Percentiles rank a stretch among this genome's conserved stretches.
Evolutionary conservation across 495 filamentous ascomycete species (phyloP).

Genomic region (Penicillium daleae): DNA sequence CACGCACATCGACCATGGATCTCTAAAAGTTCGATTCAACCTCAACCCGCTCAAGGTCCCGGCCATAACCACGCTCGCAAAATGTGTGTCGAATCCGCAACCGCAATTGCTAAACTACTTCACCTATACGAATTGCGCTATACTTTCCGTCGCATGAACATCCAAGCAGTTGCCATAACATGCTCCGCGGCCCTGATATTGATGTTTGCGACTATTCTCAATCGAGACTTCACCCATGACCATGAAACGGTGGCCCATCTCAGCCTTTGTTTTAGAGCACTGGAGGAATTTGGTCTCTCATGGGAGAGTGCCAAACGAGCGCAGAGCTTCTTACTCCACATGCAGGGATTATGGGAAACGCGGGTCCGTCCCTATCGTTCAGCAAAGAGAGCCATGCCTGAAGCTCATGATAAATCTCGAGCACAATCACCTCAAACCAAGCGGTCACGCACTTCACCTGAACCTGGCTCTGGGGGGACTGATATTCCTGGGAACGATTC

Average conservation of each 20-base stretch:
- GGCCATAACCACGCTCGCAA: slow-evolving; percentile 28
- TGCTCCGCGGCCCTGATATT: slow-evolving; percentile 54
- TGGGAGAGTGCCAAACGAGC: slow-evolving; percentile 19
- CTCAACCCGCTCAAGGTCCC: slow-evolving; percentile 21
- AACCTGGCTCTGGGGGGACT: background rate
- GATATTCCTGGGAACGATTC: background rate
- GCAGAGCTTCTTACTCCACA: slow-evolving; percentile 15
- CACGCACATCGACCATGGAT: slow-evolving; percentile 32
- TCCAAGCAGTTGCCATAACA: slow-evolving; percentile 52
- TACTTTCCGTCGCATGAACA: slow-evolving; percentile 54
- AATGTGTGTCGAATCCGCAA: slow-evolving; percentile 33
- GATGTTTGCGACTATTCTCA: slow-evolving; percentile 48
- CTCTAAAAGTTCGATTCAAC: slow-evolving; percentile 25
- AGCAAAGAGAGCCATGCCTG: background rate
- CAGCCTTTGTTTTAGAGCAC: slow-evolving; percentile 45
- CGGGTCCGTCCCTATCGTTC: background rate
- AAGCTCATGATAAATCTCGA: background rate
- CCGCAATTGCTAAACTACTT: slow-evolving; percentile 46
- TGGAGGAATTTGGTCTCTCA: slow-evolving; percentile 35
- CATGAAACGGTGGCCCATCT: slow-evolving; percentile 4
- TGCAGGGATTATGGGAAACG: slow-evolving; percentile 13
- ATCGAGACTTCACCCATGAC: slow-evolving; percentile 12
- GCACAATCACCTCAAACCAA: background rate
- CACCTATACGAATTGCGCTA: slow-evolving; percentile 51
- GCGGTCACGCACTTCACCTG: background rate